Percentiles rank a stretch among this genome's conserved stretches.
phyloP scores from a whole-genome alignment of 345 rosid species.

The Rhizophora apiculata region DNA sequence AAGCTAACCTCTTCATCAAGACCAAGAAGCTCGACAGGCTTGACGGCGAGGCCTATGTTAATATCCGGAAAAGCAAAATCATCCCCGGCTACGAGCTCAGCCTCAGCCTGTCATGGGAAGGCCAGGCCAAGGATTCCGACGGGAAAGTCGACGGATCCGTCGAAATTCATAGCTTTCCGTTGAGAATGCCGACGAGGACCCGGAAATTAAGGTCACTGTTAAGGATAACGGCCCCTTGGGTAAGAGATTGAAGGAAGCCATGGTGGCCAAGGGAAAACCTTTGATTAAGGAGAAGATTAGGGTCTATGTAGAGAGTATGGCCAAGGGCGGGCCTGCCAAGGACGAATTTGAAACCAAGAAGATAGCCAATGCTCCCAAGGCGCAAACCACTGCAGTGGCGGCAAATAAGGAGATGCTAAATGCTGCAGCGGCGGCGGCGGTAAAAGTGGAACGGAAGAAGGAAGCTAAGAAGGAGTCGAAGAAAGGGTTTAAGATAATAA shows the following conservation, averaged over 20 bases:
- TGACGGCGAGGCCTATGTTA: constrained; percentile 95
- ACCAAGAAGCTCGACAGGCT: constrained; percentile 62
- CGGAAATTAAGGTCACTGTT: constrained; percentile 66
- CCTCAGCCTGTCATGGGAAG: constrained; percentile 74
- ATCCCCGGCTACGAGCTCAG: constrained; percentile 91
- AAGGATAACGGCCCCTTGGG: constrained; percentile 82
- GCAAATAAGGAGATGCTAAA: constrained; percentile 4
- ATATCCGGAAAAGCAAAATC: constrained; percentile 85
- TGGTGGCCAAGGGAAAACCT: constrained; percentile 65
- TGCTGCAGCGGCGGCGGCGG: constrained; percentile 25
- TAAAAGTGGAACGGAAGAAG: constrained; percentile 33
- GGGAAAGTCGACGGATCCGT: constrained; percentile 75
- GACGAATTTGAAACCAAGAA: constrained; percentile 80
- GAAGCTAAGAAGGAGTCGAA: constrained; percentile 39
- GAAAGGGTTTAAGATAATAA: constrained; percentile 69
- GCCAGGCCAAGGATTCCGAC: constrained; percentile 72
- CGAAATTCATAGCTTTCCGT: constrained; percentile 86
- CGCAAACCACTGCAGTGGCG: too few species aligned
- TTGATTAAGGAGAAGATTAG: constrained; percentile 62
- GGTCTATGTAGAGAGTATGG: constrained; percentile 71
- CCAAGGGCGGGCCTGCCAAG: constrained; percentile 76
- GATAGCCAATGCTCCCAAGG: constrained; percentile 18
- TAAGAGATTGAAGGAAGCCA: constrained; percentile 76
- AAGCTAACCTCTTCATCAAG: constrained; percentile 54
- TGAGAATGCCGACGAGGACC: constrained; percentile 97